phyloP scores from a whole-genome alignment of 805 yeast species.

The Huiozyma sinensis region DNA sequence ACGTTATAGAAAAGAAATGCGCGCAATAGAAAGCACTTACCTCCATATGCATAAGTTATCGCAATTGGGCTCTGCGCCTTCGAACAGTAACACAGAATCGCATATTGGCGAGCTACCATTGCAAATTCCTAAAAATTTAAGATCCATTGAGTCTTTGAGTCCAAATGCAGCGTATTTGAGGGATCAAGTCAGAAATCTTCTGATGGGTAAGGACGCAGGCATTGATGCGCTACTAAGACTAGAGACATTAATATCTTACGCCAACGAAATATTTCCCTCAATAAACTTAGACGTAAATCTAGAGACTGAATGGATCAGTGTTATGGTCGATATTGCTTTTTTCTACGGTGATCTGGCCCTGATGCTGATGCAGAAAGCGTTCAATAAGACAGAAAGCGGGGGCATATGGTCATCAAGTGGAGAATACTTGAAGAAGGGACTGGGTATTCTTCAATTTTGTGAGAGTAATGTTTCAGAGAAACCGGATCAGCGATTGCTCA shows the following conservation, averaged over 20 bases:
- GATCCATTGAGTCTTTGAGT: background rate
- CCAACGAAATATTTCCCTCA: background rate
- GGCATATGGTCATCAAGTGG: conserved; percentile 21
- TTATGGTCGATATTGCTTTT: conserved; percentile 13
- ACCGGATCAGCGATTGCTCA: background rate
- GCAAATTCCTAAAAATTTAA: background rate
- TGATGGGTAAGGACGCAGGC: background rate
- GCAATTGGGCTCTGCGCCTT: too few species aligned
- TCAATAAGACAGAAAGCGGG: conserved; percentile 10
- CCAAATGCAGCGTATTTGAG: background rate
- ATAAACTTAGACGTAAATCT: background rate
- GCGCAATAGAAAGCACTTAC: too few species aligned
- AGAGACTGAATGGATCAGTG: conserved; percentile 4
- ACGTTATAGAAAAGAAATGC: too few species aligned
- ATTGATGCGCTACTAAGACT: conserved; percentile 1
- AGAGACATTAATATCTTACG: conserved; percentile 6
- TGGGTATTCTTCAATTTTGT: conserved; percentile 19
- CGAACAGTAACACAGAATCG: too few species aligned
- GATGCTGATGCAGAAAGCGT: conserved; percentile 21
- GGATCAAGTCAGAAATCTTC: background rate
- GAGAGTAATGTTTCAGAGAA: background rate
- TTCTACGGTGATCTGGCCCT: conserved; percentile 13
- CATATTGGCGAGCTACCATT: background rate
- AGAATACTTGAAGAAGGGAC: conserved; percentile 15
- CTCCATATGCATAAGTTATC: too few species aligned